Conservation (phyloP, 1,284 basidiomycete species). For the Cryptococcus sp. region DNA sequence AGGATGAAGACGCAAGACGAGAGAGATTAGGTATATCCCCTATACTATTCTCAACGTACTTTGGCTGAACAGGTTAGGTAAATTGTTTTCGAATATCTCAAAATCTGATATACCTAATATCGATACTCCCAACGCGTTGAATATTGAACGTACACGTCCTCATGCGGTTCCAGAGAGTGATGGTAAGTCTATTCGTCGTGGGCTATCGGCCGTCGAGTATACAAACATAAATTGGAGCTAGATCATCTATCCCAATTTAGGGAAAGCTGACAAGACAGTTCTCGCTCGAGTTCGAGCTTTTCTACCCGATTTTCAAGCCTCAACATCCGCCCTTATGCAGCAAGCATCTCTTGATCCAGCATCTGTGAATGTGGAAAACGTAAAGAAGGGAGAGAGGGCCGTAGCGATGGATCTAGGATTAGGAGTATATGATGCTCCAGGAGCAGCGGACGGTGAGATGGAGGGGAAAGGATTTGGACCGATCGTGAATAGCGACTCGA, state of each 20-base stretch:
- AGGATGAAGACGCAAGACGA: background rate
- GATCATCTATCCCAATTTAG: background rate
- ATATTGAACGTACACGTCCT: conserved; percentile 8
- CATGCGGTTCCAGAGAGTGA: conserved; percentile 14
- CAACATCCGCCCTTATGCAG: conserved; percentile 28
- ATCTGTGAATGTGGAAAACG: conserved; percentile 32
- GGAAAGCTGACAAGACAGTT: conserved; percentile 9
- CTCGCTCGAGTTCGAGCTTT: conserved; percentile 36
- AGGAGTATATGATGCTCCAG: conserved; percentile 37
- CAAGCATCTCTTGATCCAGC: conserved; percentile 21
- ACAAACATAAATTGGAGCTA: no score
- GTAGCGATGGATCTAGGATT: conserved; percentile 29
- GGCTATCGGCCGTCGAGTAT: background rate
- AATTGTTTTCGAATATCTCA: background rate
- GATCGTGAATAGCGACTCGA: conserved; percentile 10
- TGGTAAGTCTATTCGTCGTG: conserved; percentile 12
- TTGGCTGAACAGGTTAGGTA: background rate
- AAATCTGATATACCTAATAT: background rate
- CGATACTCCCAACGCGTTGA: background rate
- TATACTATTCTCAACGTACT: background rate
- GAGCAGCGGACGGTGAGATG: background rate
- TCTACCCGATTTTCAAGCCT: conserved; percentile 31
- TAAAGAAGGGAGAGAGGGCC: background rate
- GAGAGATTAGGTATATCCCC: background rate
- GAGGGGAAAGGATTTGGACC: conserved; percentile 24